Base-by-base conservation (phyloP, 2,329 filamentous ascomycete species). In the Clarireedia monteithiana region DNA sequence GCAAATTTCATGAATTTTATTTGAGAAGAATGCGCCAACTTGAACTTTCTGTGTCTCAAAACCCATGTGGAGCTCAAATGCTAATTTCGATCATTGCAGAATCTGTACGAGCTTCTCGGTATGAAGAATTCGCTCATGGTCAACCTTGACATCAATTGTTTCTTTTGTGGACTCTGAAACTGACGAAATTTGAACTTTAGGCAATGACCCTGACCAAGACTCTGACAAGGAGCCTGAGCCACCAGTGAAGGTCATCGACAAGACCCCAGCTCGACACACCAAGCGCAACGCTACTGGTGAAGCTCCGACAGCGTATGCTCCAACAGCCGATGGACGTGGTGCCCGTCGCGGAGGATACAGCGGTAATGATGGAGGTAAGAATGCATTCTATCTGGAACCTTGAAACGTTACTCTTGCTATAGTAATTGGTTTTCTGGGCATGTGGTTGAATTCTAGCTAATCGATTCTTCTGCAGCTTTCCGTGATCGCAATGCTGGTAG, bases 91-190 rank as follows among this genome's bases (percentile, higher is more conserved):
- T 56, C 50, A 65, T 63, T 63, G 66, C 69, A 97, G 94, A 99
- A 99, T 83, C 86, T 89, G 72, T 97, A 89, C 83, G 92, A 94
- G 83, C 86, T 95, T 80, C 90, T 99, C 83, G 92, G 94, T 97
- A 95, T 58, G 64, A 70, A 75, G 66, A 63, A 61, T 52, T 45
- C 56, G 42, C 47, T 50, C 50, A 50, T 59, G 2, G 27, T 30
- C 12, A 30, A 30, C 27, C 27, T 30, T 30, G 27, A 30, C 27
- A 9, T 30, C 27, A 30, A 30, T 30, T 7, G 7, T 30, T 30
- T 30, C 7, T 30, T 30, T 30, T 30, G 10, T 30, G 27, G 27
- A 10, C 27, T 30, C 27, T 30, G 6, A 59, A 27, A 65, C 65
- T 69, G 59, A 69, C 58, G 46, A 58, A 51, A 63, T 38, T 54